phyloP scores from a whole-genome alignment of 345 rosid genomes.

The Lepidium sativum region DNA sequence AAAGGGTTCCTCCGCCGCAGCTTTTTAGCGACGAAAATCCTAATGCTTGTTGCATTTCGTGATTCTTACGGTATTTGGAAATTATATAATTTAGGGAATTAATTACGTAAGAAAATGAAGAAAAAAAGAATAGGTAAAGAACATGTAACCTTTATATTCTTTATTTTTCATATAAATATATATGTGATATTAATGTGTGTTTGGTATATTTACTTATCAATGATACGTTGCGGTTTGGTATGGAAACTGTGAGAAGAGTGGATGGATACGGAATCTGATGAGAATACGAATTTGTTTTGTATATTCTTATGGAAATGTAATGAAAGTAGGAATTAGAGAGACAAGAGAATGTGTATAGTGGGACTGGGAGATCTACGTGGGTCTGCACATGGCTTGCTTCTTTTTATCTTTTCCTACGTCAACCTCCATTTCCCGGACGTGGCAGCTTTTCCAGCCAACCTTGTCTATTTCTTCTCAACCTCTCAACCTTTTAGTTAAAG shows the following conservation, averaged over 20 bases:
- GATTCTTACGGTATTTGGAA: background rate
- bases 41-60: slow-evolving; percentile 81
- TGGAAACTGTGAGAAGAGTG: background rate
- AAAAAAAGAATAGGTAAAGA: background rate
- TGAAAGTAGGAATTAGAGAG: background rate
- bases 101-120: slow-evolving; percentile 2
- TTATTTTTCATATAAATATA: background rate
- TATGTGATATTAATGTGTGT: background rate
- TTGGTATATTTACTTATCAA: slow-evolving; percentile 12
- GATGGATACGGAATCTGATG: slow-evolving; percentile 2
- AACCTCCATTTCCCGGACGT: slow-evolving; percentile 18
- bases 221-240: slow-evolving; percentile 6
- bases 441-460: slow-evolving; percentile 22
- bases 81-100: background rate
- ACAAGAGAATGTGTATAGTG: slow-evolving; percentile 6
- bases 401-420: slow-evolving; percentile 15
- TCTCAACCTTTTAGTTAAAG: background rate
- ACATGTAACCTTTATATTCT: background rate
- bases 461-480: slow-evolving; percentile 17
- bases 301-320: background rate
- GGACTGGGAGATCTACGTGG: slow-evolving; percentile 3
- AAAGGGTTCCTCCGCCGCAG: slow-evolving; percentile 78
- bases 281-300: background rate
- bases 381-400: slow-evolving; percentile 19
- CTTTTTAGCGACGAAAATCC: slow-evolving; percentile 97